phyloP scores from a whole-genome alignment of 2,329 filamentous ascomycete genomes.

The Geosmithia putterillii region DNA sequence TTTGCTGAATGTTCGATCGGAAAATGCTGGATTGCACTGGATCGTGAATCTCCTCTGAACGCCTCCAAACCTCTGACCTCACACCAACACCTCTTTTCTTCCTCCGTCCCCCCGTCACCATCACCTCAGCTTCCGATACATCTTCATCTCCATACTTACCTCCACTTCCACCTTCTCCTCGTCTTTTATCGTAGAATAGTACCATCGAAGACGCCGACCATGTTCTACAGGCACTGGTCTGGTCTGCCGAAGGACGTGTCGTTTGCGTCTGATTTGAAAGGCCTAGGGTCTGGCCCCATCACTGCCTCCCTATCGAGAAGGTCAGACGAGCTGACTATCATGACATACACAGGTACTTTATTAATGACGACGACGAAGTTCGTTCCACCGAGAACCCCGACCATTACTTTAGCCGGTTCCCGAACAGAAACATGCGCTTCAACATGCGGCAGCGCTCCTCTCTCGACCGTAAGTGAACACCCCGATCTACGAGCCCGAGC shows the following conservation, averaged over 20 bases:
- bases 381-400: slow-evolving; percentile 55
- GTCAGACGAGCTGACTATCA: background rate
- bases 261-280: slow-evolving; percentile 52
- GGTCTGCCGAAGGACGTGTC: slow-evolving; percentile 58
- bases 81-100: background rate
- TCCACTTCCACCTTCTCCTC: no score
- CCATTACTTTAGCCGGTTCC: slow-evolving; percentile 61
- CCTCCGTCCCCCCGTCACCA: background rate
- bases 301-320: background rate
- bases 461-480: slow-evolving; percentile 52
- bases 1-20: no score
- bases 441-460: slow-evolving; percentile 65
- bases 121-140: background rate
- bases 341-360: slow-evolving; percentile 50
- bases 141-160: no score
- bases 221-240: slow-evolving; percentile 64
- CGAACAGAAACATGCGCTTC: slow-evolving; percentile 61
- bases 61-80: background rate
- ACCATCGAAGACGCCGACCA: slow-evolving; percentile 5
- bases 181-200: background rate
- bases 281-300: slow-evolving; percentile 49
- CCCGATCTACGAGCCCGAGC: no score
- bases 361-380: slow-evolving; percentile 66
- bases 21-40: no score
- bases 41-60: background rate